A percentile compares a stretch with the other conserved stretches of the same genome.
phyloP scores from a whole-genome alignment of 1,284 basidiomycete genomes.

The Serendipita sp. region DNA sequence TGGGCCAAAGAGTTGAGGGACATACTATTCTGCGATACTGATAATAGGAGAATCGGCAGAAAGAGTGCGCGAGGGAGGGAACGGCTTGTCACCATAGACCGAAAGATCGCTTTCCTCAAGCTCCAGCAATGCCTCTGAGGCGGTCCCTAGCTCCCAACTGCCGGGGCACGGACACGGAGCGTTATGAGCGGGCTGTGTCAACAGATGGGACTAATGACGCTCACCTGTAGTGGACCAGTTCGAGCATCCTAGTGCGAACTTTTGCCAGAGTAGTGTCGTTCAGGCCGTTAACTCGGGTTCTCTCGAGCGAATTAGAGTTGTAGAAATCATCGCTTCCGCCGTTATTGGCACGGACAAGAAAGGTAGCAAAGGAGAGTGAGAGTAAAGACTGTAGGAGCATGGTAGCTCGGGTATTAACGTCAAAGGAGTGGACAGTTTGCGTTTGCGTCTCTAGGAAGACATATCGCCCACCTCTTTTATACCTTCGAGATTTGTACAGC shows the following conservation, averaged over 20 bases:
- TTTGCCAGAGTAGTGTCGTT: background rate
- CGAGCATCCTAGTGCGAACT: background rate
- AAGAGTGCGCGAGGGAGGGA: slow-evolving; percentile 14
- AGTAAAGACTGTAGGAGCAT: background rate
- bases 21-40: slow-evolving; percentile 17
- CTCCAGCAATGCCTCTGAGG: slow-evolving; percentile 57
- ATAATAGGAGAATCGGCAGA: slow-evolving; percentile 26
- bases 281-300: background rate
- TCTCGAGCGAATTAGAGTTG: too few relatives aligned
- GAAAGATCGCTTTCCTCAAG: slow-evolving; percentile 47
- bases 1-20: slow-evolving; percentile 34
- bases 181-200: background rate
- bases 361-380: background rate
- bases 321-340: background rate
- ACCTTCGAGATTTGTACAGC: too few relatives aligned
- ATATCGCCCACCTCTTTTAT: too few relatives aligned
- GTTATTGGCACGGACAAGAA: background rate
- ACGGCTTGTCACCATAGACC: slow-evolving; percentile 33
- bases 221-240: background rate
- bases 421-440: too few relatives aligned
- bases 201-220: background rate
- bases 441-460: too few relatives aligned
- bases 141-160: slow-evolving; percentile 78
- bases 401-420: background rate
- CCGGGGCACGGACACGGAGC: background rate